Conservation (phyloP, 805 yeast genomes). For the Candida stauntonica region DNA sequence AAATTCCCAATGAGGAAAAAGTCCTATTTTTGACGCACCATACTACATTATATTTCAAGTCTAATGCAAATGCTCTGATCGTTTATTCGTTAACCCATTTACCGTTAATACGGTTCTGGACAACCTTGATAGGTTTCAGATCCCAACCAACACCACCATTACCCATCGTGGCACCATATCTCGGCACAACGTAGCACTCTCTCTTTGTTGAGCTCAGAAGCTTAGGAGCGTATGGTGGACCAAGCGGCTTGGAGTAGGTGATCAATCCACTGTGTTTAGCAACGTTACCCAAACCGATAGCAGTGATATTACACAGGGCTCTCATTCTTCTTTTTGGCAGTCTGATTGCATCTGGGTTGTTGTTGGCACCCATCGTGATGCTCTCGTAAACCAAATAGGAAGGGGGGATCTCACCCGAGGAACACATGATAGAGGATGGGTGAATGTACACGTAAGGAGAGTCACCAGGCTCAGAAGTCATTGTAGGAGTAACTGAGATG, state of each 20-base stretch:
- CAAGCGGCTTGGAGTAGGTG: constrained; percentile 87
- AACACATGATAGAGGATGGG: constrained; percentile 63
- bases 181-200: constrained; percentile 86
- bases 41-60: background rate
- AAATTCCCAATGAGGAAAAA: too few species aligned
- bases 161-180: constrained; percentile 81
- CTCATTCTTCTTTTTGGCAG: constrained; percentile 59
- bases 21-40: too few species aligned
- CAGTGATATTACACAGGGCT: constrained; percentile 70
- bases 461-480: constrained; percentile 30
- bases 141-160: constrained; percentile 92
- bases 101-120: constrained; percentile 63
- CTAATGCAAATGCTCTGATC: background rate
- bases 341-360: constrained; percentile 35
- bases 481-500: constrained; percentile 43
- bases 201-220: constrained; percentile 60
- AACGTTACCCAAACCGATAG: constrained; percentile 71
- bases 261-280: constrained; percentile 69
- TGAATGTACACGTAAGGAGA: constrained; percentile 72
- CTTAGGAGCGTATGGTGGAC: constrained; percentile 84
- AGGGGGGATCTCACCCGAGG: constrained; percentile 69
- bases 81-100: constrained; percentile 50
- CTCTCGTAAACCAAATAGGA: constrained; percentile 70
- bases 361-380: constrained; percentile 51
- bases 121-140: constrained; percentile 72